These are phyloP conservation scores for Meredithiella fracta DNA, from an alignment of 2,329 filamentous ascomycete genomes.

Conservation along the genomic window DNA sequence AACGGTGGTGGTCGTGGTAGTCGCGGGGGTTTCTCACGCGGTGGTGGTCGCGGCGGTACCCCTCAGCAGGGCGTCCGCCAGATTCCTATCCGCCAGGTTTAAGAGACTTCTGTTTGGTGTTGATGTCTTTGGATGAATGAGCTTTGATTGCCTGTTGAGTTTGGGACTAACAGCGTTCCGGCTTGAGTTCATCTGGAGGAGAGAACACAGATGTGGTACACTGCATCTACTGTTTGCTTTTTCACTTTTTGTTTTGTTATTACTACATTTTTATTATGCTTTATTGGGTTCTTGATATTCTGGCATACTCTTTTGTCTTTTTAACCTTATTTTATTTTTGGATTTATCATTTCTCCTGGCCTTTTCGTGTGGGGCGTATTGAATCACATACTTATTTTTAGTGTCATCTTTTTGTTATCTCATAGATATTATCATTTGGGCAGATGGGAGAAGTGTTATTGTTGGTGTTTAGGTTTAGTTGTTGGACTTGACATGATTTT, in stretches of 20 bases:
- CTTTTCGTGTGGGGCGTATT: conserved; percentile 7
- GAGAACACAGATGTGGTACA: background rate
- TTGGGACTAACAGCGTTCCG: background rate
- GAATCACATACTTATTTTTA: background rate
- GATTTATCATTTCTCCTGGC: background rate
- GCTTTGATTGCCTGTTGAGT: background rate
- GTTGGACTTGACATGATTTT: too few species aligned
- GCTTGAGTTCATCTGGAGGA: background rate
- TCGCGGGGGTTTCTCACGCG: conserved; percentile 29
- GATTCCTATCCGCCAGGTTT: conserved; percentile 13
- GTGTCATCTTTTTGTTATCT: background rate
- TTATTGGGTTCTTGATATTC: background rate
- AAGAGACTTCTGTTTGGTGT: background rate
- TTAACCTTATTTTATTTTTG: background rate
- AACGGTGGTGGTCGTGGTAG: conserved; percentile 36
- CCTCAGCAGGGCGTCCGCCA: conserved; percentile 23
- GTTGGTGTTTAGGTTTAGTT: too few species aligned
- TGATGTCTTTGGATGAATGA: background rate
- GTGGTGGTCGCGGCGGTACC: conserved; percentile 24
- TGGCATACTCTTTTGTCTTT: background rate
- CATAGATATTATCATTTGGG: background rate
- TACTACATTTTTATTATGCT: background rate
- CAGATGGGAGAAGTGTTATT: background rate
- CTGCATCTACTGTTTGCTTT: background rate
- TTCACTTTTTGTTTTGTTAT: conserved; percentile 1